Conservation (phyloP, 2,329 filamentous ascomycete genomes). For the Aspergillus texensis region DNA sequence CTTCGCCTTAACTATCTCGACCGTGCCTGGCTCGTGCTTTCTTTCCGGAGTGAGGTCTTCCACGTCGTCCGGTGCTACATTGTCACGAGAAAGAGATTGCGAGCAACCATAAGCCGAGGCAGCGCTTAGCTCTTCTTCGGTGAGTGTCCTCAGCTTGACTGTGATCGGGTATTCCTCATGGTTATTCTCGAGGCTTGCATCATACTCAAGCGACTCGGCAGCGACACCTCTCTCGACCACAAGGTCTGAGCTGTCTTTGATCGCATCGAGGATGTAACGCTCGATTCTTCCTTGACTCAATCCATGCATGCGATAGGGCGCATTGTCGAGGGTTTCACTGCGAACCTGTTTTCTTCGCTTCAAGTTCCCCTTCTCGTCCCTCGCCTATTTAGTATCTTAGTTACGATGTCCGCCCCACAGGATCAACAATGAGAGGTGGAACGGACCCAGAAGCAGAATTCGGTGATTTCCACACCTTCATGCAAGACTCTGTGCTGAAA, state of each 20-base stretch:
- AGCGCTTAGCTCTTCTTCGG: slow-evolving; percentile 58
- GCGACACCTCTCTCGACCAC: slow-evolving; percentile 63
- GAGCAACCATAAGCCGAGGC: slow-evolving; percentile 32
- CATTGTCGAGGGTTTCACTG: slow-evolving; percentile 62
- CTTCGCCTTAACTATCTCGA: slow-evolving; percentile 52
- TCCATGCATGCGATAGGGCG: slow-evolving; percentile 60
- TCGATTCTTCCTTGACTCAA: slow-evolving; percentile 74
- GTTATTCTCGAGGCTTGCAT: slow-evolving; percentile 52
- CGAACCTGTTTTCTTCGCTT: slow-evolving; percentile 62
- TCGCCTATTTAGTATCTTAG: slow-evolving; percentile 5
- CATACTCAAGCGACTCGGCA: slow-evolving; percentile 58
- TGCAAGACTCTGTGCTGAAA: slow-evolving; percentile 66
- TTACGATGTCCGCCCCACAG: not conserved
- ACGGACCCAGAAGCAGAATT: slow-evolving; percentile 55
- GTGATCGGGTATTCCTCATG: slow-evolving; percentile 62
- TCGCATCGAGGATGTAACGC: slow-evolving; percentile 65
- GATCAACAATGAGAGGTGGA: not conserved
- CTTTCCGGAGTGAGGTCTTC: slow-evolving; percentile 49
- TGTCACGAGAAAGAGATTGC: slow-evolving; percentile 64
- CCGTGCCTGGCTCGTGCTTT: slow-evolving; percentile 30
- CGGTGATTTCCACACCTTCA: slow-evolving; percentile 69
- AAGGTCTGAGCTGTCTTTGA: slow-evolving; percentile 57
- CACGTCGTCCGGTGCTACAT: slow-evolving; percentile 60
- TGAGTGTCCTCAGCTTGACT: slow-evolving; percentile 60
- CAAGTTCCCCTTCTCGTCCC: slow-evolving; percentile 57